Evolutionary conservation across 1,284 basidiomycete species (phyloP), one percentile per base, ranked within the genome.

Genomic region (Mycena citricolor): DNA sequence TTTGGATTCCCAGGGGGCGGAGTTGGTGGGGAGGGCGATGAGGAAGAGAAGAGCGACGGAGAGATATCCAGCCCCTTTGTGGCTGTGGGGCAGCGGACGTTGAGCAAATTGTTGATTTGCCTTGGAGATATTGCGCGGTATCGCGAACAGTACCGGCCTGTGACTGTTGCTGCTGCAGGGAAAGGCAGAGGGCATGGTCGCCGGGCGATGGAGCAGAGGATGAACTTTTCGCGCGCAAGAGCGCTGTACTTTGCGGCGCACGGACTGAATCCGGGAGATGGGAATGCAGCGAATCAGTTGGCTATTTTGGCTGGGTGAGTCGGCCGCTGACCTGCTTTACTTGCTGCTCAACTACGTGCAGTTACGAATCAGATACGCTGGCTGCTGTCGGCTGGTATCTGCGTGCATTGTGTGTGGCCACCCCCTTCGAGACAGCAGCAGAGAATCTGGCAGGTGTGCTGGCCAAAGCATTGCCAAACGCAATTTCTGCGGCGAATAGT

Each of bases 51-150:
- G n/a, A n/a, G n/a, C n/a, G n/a, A n/a, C n/a, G n/a, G n/a, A n/a
- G 64, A 68, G 17, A 52, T 63, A 6, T 71, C 74, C 11, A 59
- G 64, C 26, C 72, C 69, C n/a, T 50, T 67, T 16, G 74, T 74
- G 17, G 79, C 87, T 59, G 76, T 74, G 38, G 76, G 78, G 44
- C 74, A 74, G 46, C 77, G 80, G 51, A 66, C 90, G 19, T 70
- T 95, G 31, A 88, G 87, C 69, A 97, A 94, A 66, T 83, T 86
- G 3, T 71, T 98, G 38, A 86, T 97, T 22, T 97, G 86, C 63
- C 77, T 97, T 16, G 95, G 95, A 13, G 95, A 99, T 61, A 82
- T 99, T 33, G 90, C 91, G 51, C 77, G 95, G 24, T 99, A 99
- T 66, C 79, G 88, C 48, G 94, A 98, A 60, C 81, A 90, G 49